Percentiles rank a stretch among this genome's conserved stretches.
These are phyloP conservation scores for Curvularia hawaiiensis DNA, from an alignment of 2,329 filamentous ascomycete species.

Conservation along the genomic window DNA sequence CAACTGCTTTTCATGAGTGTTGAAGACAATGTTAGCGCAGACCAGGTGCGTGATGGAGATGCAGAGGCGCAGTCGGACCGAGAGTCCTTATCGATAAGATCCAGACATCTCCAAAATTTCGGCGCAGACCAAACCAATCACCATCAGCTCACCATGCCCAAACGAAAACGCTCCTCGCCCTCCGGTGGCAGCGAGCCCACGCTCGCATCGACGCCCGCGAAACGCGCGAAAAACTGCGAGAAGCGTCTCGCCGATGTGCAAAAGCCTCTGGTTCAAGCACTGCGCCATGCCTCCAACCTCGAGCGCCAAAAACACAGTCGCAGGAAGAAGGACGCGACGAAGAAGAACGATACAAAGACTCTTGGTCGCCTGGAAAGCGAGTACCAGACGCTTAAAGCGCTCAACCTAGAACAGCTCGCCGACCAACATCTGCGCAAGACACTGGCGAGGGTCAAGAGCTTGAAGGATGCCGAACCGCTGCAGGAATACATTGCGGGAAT, in stretches of 20 bases:
- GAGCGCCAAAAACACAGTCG: slow-evolving; percentile 76
- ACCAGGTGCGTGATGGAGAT: too few relatives aligned
- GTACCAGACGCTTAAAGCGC: slow-evolving; percentile 61
- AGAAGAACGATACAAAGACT: slow-evolving; percentile 53
- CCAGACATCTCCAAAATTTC: slow-evolving; percentile 18
- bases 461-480: slow-evolving; percentile 58
- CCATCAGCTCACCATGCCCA: slow-evolving; percentile 35
- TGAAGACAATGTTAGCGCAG: not conserved
- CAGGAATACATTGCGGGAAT: slow-evolving; percentile 44
- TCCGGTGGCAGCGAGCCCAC: slow-evolving; percentile 14
- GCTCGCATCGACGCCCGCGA: slow-evolving; percentile 16
- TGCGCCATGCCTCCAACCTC: slow-evolving; percentile 76
- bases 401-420: slow-evolving; percentile 58
- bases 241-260: slow-evolving; percentile 59
- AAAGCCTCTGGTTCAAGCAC: slow-evolving; percentile 64
- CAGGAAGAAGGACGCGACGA: slow-evolving; percentile 61
- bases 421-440: slow-evolving; percentile 62
- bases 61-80: not conserved
- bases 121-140: slow-evolving; percentile 4
- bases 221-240: slow-evolving; percentile 30
- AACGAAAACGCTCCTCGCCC: slow-evolving; percentile 40
- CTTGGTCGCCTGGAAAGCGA: slow-evolving; percentile 67
- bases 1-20: not conserved
- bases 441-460: slow-evolving; percentile 61
- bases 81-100: slow-evolving; percentile 18